Percentiles rank a stretch among this genome's conserved stretches.
phyloP scores from a whole-genome alignment of 192 early-diverging fungal genomes.

The Backusella psychrophila region DNA sequence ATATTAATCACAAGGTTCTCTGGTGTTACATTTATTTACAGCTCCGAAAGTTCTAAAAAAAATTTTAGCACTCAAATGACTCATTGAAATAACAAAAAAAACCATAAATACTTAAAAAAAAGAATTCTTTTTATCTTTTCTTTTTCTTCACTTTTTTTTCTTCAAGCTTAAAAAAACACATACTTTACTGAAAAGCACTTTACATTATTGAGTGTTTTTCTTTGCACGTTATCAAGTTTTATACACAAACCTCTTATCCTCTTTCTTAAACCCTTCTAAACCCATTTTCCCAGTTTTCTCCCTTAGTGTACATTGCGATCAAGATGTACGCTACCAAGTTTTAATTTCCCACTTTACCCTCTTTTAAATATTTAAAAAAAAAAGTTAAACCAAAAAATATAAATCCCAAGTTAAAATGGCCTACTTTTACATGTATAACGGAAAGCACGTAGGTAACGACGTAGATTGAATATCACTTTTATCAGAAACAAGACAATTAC shows the following conservation, averaged over 20 bases:
- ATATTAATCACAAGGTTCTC: conserved; percentile 1
- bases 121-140: background rate
- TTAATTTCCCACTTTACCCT: background rate
- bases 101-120: conserved; percentile 4
- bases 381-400: conserved; percentile 21
- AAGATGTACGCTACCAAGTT: conserved; percentile 21
- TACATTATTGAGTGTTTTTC: background rate
- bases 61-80: background rate
- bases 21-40: background rate
- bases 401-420: conserved; percentile 33
- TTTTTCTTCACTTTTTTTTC: background rate
- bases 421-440: conserved; percentile 45
- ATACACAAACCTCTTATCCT: background rate
- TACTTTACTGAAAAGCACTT: background rate
- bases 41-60: background rate
- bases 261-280: conserved; percentile 14
- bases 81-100: conserved; percentile 2
- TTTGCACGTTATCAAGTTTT: background rate
- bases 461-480: conserved; percentile 37
- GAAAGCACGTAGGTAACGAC: conserved; percentile 47
- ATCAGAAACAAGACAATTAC: conserved; percentile 4
- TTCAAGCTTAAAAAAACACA: background rate
- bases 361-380: conserved; percentile 20
- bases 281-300: background rate
- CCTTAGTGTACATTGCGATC: conserved; percentile 22